These are phyloP conservation scores for Trametes polyzona DNA, from an alignment of 1,284 basidiomycete genomes.

Conservation along the genomic window DNA sequence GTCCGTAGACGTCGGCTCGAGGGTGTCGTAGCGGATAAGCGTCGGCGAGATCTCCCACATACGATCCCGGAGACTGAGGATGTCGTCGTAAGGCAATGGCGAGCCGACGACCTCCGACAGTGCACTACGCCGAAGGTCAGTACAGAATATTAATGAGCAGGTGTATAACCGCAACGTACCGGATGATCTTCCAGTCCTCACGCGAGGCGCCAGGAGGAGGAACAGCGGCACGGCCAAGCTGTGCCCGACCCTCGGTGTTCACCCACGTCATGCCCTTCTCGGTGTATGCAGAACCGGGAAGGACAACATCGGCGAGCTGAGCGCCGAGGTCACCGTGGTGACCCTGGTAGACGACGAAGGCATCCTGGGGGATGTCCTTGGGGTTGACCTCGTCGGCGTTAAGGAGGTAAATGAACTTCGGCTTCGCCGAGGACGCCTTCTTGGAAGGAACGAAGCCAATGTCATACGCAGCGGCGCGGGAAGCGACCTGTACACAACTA, in stretches of 20 bases:
- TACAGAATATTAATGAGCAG: background rate
- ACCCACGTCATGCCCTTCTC: constrained; percentile 96
- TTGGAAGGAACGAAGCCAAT: constrained; percentile 90
- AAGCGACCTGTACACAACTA: constrained; percentile 61
- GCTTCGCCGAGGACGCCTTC: constrained; percentile 73
- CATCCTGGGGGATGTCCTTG: constrained; percentile 88
- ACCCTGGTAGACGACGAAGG: constrained; percentile 99
- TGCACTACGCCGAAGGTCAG: constrained; percentile 53
- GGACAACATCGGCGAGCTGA: constrained; percentile 93
- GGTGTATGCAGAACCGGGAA: constrained; percentile 95
- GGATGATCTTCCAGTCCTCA: constrained; percentile 99
- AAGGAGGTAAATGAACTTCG: constrained; percentile 97
- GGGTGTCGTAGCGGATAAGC: constrained; percentile 85
- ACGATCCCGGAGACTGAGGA: constrained; percentile 86
- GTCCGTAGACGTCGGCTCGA: constrained; percentile 79
- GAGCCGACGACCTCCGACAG: constrained; percentile 86
- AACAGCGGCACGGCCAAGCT: constrained; percentile 92
- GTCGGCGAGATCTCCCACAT: constrained; percentile 98
- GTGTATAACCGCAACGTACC: constrained; percentile 51
- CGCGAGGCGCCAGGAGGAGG: constrained; percentile 93
- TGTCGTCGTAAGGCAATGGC: constrained; percentile 91
- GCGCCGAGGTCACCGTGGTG: constrained; percentile 98
- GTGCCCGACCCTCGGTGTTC: constrained; percentile 95
- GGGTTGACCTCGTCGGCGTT: constrained; percentile 96
- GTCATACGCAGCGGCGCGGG: constrained; percentile 95